Conservation (phyloP, 2,329 filamentous ascomycete species). For the Emericellopsis atlantica region DNA sequence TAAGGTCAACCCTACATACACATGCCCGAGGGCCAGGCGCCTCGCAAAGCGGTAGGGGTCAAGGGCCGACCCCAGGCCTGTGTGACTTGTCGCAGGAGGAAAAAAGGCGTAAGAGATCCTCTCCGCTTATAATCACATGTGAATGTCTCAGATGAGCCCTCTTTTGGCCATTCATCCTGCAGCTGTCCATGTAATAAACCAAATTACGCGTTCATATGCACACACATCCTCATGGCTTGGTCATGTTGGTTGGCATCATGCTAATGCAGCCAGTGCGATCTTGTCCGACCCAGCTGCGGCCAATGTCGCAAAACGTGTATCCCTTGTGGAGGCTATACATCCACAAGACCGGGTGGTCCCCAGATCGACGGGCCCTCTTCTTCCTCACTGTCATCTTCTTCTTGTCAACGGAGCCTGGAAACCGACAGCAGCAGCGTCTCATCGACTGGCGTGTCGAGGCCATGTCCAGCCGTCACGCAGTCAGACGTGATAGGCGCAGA, state of each 20-base stretch:
- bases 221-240: background rate
- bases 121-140: too few relatives aligned
- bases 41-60: background rate
- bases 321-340: constrained; percentile 1
- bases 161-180: background rate
- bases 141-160: background rate
- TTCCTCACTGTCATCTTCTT: background rate
- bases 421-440: too few relatives aligned
- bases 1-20: background rate
- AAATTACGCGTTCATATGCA: background rate
- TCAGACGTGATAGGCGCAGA: too few relatives aligned
- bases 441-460: too few relatives aligned
- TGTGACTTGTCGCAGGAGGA: constrained; percentile 2
- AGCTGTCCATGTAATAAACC: background rate
- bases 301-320: constrained; percentile 2
- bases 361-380: background rate
- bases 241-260: background rate
- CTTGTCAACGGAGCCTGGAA: background rate
- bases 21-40: background rate
- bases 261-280: constrained; percentile 1
- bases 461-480: too few relatives aligned
- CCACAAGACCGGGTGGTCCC: background rate
- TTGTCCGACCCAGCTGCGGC: constrained; percentile 1
- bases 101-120: constrained; percentile 1
- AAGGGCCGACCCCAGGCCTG: constrained; percentile 3